Base-by-base conservation (phyloP, 805 yeast species). In the Kodamaea neixiangensis region DNA sequence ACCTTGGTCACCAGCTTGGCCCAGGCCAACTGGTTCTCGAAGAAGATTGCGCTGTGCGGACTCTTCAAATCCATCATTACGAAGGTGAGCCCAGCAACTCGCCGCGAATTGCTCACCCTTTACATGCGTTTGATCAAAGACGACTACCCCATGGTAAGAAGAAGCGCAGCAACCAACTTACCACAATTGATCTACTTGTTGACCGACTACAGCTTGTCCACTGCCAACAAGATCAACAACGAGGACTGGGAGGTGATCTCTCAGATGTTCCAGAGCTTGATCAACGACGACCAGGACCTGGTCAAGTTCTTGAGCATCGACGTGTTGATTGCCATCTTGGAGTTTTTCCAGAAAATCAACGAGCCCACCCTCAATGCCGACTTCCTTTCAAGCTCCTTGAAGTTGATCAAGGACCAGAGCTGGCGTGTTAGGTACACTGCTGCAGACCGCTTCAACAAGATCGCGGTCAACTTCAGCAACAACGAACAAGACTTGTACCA, bases 381-480 rank as follows among this genome's bases (percentile, higher is more conserved):
- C 57, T 75, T 87, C 51, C 76, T 87, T 54, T 74, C 77, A 47
- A 80, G 85, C 56, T 79, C 96, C 2, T 77, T 86, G 56, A 82
- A 82, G 56, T 77, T 94, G 58, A 85, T 89, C 52, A 81, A 78
- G 56, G 99, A 94, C 72, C 90, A 89, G 69, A 87, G 96, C 63
- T 94, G 99, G 99, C 85, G 99, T 69, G 98, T 94, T 51, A 85
- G 99, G 63, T 94, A 93, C 71, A 91, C 94, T 85, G 96, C 96
- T 31, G 97, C 97, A n/a, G 97, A 93, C 66, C 80, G 91, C 61
- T 92, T 91, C 64, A 89, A 85, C 59, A 75, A 77, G 55, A 79
- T 94, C 53, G 89, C 96, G 1, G 59, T 71, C 14, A 83, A 82
- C 57, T 85, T 92, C 62, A 75, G 77, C 58, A 75, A 78, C 54